Conservation (phyloP, 768 basidiomycete genomes). For the Mycena vitilis region DNA sequence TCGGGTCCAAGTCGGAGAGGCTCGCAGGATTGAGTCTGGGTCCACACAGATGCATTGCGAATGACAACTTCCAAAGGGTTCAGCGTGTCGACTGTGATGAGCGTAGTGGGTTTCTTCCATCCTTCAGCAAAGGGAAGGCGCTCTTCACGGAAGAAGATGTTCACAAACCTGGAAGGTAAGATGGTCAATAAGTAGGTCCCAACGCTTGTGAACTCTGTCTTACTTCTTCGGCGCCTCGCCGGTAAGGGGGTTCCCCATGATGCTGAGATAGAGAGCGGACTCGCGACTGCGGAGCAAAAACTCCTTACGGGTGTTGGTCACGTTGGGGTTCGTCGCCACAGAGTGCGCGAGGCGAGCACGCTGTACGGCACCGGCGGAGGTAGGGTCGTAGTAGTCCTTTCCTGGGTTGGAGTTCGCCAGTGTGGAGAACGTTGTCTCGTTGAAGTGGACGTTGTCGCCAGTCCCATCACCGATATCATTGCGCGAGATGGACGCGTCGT, state of each 20-base stretch:
- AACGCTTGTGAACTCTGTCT: neutral
- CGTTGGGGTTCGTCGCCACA: conserved; percentile 20
- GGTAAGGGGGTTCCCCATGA: conserved; percentile 29
- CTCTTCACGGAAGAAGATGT: neutral
- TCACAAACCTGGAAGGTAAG: neutral
- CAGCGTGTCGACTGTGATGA: neutral
- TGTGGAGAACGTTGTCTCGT: neutral
- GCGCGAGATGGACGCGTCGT: neutral
- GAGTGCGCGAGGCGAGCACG: conserved; percentile 24
- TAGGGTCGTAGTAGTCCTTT: conserved; percentile 29
- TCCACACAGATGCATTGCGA: no score
- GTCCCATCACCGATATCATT: no score
- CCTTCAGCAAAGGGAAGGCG: neutral
- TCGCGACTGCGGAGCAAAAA: conserved; percentile 30
- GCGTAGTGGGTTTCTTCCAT: neutral
- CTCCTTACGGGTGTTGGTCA: conserved; percentile 34
- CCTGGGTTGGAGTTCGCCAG: conserved; percentile 33
- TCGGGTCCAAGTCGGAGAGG: no score
- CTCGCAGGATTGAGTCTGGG: no score
- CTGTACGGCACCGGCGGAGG: conserved; percentile 30
- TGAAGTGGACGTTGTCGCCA: no score
- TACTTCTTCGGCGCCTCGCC: conserved; percentile 34
- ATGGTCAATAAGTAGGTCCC: neutral
- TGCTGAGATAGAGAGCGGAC: conserved; percentile 22
- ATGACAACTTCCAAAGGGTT: no score